A percentile compares a stretch with the other conserved stretches of the same genome.
phyloP scores from a whole-genome alignment of 805 yeast genomes.

The Monosporozyma solicola region DNA sequence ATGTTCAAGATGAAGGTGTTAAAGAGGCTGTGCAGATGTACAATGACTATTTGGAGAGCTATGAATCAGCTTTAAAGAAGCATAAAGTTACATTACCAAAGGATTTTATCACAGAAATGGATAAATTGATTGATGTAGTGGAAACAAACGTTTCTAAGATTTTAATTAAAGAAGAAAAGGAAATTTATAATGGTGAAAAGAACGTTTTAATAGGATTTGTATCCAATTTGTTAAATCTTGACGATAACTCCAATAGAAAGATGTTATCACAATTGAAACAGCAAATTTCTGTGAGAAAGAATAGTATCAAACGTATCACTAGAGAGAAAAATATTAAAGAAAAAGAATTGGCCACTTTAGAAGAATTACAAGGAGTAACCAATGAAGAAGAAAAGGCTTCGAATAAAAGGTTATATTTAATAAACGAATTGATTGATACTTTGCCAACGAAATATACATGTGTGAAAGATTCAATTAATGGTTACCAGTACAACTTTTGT shows the following conservation, averaged over 20 bases:
- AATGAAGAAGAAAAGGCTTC: slow-evolving; percentile 1
- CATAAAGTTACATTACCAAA: slow-evolving; percentile 8
- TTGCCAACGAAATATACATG: background rate
- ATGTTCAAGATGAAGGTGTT: slow-evolving; percentile 68
- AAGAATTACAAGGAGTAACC: background rate
- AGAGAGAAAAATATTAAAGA: slow-evolving; percentile 1
- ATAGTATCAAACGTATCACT: background rate
- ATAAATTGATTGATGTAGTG: slow-evolving; percentile 10
- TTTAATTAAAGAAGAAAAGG: slow-evolving; percentile 1
- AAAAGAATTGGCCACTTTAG: background rate
- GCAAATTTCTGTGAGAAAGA: slow-evolving; percentile 9
- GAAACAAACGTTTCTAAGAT: slow-evolving; percentile 12
- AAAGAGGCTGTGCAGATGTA: slow-evolving; percentile 47
- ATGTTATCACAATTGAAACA: slow-evolving; percentile 6
- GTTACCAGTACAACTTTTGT: slow-evolving; percentile 8
- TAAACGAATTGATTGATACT: slow-evolving; percentile 8
- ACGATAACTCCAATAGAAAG: background rate
- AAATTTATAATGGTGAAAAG: background rate
- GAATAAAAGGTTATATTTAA: slow-evolving; percentile 1
- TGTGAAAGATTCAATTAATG: background rate
- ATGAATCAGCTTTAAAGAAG: slow-evolving; percentile 4
- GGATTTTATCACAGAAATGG: slow-evolving; percentile 9
- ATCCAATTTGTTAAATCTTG: background rate
- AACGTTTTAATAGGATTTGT: background rate
- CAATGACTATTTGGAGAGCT: slow-evolving; percentile 17